A percentile compares a stretch with the other conserved stretches of the same genome.
Conservation (phyloP, 2,329 filamentous ascomycete genomes). For the Pochonia chlamydosporia region DNA sequence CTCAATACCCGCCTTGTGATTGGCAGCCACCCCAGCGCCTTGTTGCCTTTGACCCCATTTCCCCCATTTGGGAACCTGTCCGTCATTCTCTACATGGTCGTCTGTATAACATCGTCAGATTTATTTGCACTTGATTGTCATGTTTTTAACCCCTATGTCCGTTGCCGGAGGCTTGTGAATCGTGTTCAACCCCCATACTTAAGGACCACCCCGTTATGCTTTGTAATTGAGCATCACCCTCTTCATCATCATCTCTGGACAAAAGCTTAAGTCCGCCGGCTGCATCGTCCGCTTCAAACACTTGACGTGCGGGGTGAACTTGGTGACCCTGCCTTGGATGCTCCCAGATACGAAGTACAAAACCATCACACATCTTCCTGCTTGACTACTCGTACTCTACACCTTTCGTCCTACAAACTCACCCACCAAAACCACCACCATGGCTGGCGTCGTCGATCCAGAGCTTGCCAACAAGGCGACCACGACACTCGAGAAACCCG, state of each 20-base stretch:
- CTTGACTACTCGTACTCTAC: too few species aligned
- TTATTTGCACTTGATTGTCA: neutral
- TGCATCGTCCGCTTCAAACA: neutral
- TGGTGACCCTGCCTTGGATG: too few species aligned
- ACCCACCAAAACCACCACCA: constrained; percentile 4
- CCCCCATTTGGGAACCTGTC: neutral
- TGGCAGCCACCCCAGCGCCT: constrained; percentile 4
- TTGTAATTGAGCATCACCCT: neutral
- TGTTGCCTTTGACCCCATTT: neutral
- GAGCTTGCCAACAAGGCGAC: constrained; percentile 17
- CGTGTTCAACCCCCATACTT: neutral
- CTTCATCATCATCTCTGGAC: neutral
- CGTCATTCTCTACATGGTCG: too few species aligned
- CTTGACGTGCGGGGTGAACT: neutral
- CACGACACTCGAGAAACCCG: constrained; percentile 32
- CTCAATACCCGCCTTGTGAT: constrained; percentile 8
- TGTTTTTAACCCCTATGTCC: neutral
- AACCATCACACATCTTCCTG: too few species aligned
- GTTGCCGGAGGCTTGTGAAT: neutral
- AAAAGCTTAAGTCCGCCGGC: neutral
- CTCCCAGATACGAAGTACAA: too few species aligned
- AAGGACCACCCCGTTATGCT: neutral
- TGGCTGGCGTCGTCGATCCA: constrained; percentile 16
- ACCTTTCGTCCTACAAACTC: neutral
- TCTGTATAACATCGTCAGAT: neutral